Conservation (phyloP, 192 early-diverging fungal genomes). For the Lunasporangiospora selenospora region DNA sequence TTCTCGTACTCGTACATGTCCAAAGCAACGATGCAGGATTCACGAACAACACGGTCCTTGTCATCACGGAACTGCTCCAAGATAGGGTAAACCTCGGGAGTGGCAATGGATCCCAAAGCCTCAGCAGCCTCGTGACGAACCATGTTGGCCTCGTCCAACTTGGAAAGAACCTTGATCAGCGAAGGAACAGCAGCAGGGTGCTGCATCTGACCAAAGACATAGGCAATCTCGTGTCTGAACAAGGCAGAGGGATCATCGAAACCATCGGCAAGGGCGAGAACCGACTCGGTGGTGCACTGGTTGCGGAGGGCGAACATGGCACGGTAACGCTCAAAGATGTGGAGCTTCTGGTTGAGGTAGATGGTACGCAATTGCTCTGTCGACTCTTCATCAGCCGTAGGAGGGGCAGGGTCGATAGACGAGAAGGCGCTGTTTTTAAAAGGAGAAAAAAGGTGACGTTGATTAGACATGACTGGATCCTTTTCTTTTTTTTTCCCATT, state of each 20-base stretch:
- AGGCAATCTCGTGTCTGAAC: conserved; percentile 95
- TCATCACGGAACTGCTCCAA: conserved; percentile 79
- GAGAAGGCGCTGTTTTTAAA: conserved; percentile 58
- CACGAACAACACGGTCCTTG: conserved; percentile 83
- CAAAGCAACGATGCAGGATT: conserved; percentile 91
- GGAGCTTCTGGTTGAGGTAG: conserved; percentile 70
- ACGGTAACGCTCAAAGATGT: conserved; percentile 91
- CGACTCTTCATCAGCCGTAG: conserved; percentile 65
- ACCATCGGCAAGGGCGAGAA: conserved; percentile 84
- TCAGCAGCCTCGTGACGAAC: conserved; percentile 98
- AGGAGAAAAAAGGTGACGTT: background rate
- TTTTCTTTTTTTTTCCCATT: background rate
- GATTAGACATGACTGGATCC: too few species aligned
- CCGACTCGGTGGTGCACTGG: conserved; percentile 81
- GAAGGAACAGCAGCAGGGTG: conserved; percentile 89
- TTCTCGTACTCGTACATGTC: conserved; percentile 97
- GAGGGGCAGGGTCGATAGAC: conserved; percentile 94
- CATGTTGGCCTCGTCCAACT: conserved; percentile 84
- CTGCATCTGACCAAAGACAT: conserved; percentile 98
- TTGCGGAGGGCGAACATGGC: conserved; percentile 96
- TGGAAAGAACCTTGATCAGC: conserved; percentile 77
- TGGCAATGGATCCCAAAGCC: conserved; percentile 95
- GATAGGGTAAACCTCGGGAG: conserved; percentile 79
- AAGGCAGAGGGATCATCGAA: conserved; percentile 78
- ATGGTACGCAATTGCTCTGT: conserved; percentile 68